Evolutionary conservation across 2,329 filamentous ascomycete genomes (phyloP).

Genomic region (Geoglossum cookeanum): DNA sequence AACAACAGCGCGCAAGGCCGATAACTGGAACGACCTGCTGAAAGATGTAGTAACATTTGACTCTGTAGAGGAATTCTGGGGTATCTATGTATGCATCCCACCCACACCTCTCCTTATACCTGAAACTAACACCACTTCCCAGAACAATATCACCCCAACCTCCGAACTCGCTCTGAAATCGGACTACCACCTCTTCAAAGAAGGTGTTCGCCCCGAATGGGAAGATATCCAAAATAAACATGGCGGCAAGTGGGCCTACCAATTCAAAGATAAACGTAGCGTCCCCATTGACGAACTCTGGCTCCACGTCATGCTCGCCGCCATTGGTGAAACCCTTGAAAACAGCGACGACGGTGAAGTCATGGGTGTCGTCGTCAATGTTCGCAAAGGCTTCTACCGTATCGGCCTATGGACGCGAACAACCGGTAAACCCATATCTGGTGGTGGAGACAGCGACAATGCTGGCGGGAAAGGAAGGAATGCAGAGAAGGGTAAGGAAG

Average conservation of each 20-base stretch:
- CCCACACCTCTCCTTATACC: no score
- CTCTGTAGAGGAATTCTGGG: constrained; percentile 99
- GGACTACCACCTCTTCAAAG: constrained; percentile 99
- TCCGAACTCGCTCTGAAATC: constrained; percentile 94
- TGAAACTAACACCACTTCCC: not conserved
- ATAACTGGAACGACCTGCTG: constrained; percentile 96
- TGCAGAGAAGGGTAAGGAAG: constrained; percentile 64
- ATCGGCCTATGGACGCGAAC: constrained; percentile 95
- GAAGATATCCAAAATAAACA: constrained; percentile 98
- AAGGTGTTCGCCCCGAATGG: constrained; percentile 92
- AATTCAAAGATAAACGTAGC: constrained; percentile 87
- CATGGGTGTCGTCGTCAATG: constrained; percentile 98
- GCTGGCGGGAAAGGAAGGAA: constrained; percentile 61
- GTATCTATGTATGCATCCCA: constrained; percentile 62
- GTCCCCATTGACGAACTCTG: constrained; percentile 89
- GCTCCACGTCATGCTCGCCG: constrained; percentile 91
- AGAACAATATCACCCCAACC: constrained; percentile 98
- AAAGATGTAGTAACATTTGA: constrained; percentile 99
- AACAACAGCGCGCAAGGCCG: constrained; percentile 38
- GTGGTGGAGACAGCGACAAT: constrained; percentile 52
- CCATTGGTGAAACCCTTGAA: constrained; percentile 95
- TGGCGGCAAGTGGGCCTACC: constrained; percentile 96
- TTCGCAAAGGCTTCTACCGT: constrained; percentile 95
- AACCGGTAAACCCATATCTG: constrained; percentile 65
- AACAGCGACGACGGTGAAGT: constrained; percentile 73